phyloP scores from a whole-genome alignment of 169 alveolate genomes.

The Plasmodium falciparum region DNA sequence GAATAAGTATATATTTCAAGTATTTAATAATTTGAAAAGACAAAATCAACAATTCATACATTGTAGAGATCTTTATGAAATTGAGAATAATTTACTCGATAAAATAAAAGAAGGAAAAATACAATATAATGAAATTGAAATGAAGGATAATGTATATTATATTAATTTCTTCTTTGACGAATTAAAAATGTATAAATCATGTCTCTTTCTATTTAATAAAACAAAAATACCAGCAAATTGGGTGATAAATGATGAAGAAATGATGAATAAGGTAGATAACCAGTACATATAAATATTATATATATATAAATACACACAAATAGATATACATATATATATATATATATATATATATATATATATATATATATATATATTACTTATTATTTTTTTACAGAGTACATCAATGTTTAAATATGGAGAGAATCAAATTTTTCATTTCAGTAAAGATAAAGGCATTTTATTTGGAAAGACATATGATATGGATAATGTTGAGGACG shows the following conservation, averaged over 20 bases:
- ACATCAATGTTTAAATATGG: slow-evolving; percentile 3
- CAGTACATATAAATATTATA: no score
- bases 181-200: slow-evolving; percentile 49
- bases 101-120: slow-evolving; percentile 32
- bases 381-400: not conserved
- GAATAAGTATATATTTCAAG: slow-evolving; percentile 59
- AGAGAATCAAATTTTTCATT: slow-evolving; percentile 30
- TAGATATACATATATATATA: not conserved
- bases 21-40: slow-evolving; percentile 45
- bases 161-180: slow-evolving; percentile 36
- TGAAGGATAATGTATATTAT: slow-evolving; percentile 24
- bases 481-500: not conserved
- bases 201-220: slow-evolving; percentile 61
- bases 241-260: slow-evolving; percentile 28
- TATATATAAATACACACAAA: not conserved
- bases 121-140: slow-evolving; percentile 54
- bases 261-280: no score
- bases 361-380: not conserved
- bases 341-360: not conserved
- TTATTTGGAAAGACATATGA: slow-evolving; percentile 72
- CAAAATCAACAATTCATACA: slow-evolving; percentile 39
- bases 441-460: slow-evolving; percentile 61
- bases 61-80: slow-evolving; percentile 46
- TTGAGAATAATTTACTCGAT: slow-evolving; percentile 48
- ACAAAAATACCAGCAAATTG: slow-evolving; percentile 59